These are phyloP conservation scores for Magnaporthiopsis poae DNA, from an alignment of 2,329 filamentous ascomycete species.

Conservation along the genomic window DNA sequence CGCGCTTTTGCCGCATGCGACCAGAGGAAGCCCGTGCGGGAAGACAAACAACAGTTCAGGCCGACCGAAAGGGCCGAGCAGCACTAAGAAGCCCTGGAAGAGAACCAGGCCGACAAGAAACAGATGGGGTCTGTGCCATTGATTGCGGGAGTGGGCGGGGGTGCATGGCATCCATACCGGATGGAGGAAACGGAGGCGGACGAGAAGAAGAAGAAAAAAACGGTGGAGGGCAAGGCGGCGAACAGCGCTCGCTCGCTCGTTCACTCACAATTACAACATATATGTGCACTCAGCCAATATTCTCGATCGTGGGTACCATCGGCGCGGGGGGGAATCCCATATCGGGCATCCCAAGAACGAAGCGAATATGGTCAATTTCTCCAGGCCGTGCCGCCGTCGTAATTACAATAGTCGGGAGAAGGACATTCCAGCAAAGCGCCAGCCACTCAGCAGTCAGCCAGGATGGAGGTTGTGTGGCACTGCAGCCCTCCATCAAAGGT, in stretches of 20 bases:
- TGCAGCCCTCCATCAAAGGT: neutral
- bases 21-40: neutral
- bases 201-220: neutral
- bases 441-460: neutral
- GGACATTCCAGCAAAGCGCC: neutral
- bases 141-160: neutral
- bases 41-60: neutral
- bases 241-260: too few relatives aligned
- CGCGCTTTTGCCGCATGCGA: neutral
- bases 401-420: neutral
- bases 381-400: neutral
- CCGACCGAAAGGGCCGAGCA: neutral
- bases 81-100: neutral
- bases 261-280: too few relatives aligned
- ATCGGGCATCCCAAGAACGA: neutral
- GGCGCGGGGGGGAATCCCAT: neutral
- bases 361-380: neutral
- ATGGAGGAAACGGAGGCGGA: neutral
- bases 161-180: too few relatives aligned
- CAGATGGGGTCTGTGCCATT: neutral
- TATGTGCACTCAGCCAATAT: too few relatives aligned
- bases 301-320: neutral
- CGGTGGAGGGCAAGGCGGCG: neutral
- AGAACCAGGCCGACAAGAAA: too few relatives aligned
- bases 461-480: neutral